Evolutionary conservation across 768 basidiomycete genomes (phyloP).

Genomic region (Leccinum rimulosum): DNA sequence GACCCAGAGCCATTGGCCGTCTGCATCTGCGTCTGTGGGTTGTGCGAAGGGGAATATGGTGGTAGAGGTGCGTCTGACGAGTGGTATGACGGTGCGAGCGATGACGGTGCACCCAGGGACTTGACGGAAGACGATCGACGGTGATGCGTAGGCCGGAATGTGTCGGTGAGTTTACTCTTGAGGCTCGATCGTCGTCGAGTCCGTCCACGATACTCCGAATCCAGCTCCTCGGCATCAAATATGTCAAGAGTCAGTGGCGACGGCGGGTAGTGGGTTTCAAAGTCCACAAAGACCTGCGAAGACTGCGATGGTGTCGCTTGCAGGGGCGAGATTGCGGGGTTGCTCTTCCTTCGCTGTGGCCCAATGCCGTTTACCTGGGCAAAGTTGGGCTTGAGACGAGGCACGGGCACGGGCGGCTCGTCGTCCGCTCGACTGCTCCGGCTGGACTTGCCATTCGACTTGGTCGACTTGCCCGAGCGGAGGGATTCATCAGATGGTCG

Average conservation of each 20-base stretch:
- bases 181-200: slow-evolving; percentile 30
- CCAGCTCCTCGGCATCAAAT: slow-evolving; percentile 26
- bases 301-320: slow-evolving; percentile 22
- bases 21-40: slow-evolving; percentile 13
- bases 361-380: slow-evolving; percentile 17
- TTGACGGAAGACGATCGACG: slow-evolving; percentile 35
- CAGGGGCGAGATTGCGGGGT: slow-evolving; percentile 37
- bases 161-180: slow-evolving; percentile 33
- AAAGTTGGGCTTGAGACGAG: slow-evolving; percentile 31
- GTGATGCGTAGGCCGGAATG: slow-evolving; percentile 32
- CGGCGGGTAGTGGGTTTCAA: slow-evolving; percentile 26
- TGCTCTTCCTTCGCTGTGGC: slow-evolving; percentile 48
- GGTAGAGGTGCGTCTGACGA: slow-evolving; percentile 22
- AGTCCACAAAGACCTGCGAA: slow-evolving; percentile 28
- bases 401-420: slow-evolving; percentile 31
- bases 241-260: slow-evolving; percentile 25
- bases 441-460: slow-evolving; percentile 32
- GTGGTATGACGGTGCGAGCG: slow-evolving; percentile 22
- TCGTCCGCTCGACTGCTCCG: slow-evolving; percentile 26
- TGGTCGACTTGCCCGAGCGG: slow-evolving; percentile 38
- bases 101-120: slow-evolving; percentile 32
- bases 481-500: slow-evolving; percentile 40
- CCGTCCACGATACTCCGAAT: slow-evolving; percentile 27
- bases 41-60: slow-evolving; percentile 22
- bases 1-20: slow-evolving; percentile 12